A percentile compares a stretch with the other conserved stretches of the same genome.
phyloP scores from a whole-genome alignment of 306 rosid species.

The Rubus parviflorus region DNA sequence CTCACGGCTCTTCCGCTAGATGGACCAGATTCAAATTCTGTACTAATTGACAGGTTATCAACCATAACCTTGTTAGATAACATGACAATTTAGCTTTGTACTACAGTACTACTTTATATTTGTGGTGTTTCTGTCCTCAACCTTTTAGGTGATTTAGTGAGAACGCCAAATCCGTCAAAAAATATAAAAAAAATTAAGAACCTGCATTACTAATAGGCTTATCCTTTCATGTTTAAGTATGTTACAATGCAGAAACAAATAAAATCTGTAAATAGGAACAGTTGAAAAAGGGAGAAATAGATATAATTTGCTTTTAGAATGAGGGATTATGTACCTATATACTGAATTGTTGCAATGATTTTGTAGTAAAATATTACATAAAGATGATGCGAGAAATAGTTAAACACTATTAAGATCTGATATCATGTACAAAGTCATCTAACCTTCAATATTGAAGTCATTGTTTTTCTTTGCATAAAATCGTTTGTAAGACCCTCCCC shows the following conservation, averaged over 20 bases:
- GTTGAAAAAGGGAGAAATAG: neutral
- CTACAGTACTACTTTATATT: neutral
- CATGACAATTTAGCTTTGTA: neutral
- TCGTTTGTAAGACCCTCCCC: neutral
- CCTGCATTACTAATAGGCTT: neutral
- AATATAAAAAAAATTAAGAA: neutral
- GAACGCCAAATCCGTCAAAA: neutral
- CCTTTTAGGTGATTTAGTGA: neutral
- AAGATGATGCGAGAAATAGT: too few species aligned
- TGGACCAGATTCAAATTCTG: constrained; percentile 22
- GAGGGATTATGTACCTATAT: too few species aligned
- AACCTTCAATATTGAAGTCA: neutral
- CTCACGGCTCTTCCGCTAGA: constrained; percentile 73
- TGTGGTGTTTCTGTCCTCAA: neutral
- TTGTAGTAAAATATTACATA: too few species aligned
- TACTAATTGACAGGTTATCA: constrained; percentile 12
- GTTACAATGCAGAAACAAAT: too few species aligned
- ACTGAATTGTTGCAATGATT: too few species aligned
- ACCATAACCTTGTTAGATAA: neutral
- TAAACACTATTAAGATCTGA: neutral
- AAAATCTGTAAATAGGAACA: too few species aligned
- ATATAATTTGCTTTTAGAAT: neutral
- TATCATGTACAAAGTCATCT: neutral
- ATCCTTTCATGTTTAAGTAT: neutral
- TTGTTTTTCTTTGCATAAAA: neutral